A percentile compares a stretch with the other conserved stretches of the same genome.
phyloP scores from a whole-genome alignment of 257 asterid species.

The Capsicum baccatum region DNA sequence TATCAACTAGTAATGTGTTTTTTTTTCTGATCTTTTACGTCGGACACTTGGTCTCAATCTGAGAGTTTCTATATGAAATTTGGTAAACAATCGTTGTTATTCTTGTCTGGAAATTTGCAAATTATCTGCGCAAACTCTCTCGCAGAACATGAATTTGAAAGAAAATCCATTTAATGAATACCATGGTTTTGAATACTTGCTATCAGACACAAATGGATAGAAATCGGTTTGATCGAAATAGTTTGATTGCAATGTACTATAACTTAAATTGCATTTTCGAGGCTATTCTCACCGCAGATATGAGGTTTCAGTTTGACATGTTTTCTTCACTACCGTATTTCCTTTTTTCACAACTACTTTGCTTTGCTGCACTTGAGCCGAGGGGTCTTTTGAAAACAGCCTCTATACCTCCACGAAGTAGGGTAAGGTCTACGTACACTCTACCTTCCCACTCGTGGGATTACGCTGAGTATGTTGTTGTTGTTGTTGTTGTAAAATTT shows the following conservation, averaged over 20 bases:
- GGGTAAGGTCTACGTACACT: background rate
- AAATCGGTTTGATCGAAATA: background rate
- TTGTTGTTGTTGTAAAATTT: background rate
- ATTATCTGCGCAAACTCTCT: background rate
- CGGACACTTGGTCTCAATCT: background rate
- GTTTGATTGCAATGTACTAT: background rate
- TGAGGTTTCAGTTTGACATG: background rate
- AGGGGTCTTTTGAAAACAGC: background rate
- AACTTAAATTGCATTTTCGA: background rate
- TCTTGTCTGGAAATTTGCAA: background rate
- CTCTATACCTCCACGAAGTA: background rate
- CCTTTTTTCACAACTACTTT: background rate
- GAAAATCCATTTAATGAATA: background rate
- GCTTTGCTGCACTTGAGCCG: background rate
- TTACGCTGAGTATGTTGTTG: background rate
- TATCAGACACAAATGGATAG: background rate
- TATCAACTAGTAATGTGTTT: background rate
- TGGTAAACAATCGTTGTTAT: background rate
- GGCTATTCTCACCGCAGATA: background rate
- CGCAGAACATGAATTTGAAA: background rate
- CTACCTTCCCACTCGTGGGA: background rate
- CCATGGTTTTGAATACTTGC: background rate
- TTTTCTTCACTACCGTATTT: background rate
- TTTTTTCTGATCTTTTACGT: background rate
- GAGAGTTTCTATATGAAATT: background rate